Percentiles rank a stretch among this genome's conserved stretches.
These are phyloP conservation scores for Mixia osmundae DNA, from an alignment of 1,284 basidiomycete genomes.

Conservation along the genomic window DNA sequence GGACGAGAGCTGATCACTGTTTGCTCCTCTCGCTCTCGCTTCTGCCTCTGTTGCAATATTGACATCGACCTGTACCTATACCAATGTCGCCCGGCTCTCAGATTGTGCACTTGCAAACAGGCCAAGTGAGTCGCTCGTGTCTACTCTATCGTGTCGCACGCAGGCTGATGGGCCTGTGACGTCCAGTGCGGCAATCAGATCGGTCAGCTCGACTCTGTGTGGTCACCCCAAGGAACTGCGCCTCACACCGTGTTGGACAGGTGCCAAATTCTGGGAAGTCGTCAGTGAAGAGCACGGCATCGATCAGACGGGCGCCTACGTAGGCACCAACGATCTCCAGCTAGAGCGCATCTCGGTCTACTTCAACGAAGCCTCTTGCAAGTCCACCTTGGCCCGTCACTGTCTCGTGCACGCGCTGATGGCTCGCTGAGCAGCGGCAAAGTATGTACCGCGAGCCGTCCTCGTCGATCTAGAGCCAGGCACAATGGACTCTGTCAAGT, in stretches of 20 bases:
- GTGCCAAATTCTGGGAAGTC: slow-evolving; percentile 23
- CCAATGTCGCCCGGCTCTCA: too few species aligned
- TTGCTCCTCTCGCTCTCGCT: too few species aligned
- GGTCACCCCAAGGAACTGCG: too few species aligned
- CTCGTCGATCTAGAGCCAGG: slow-evolving; percentile 36
- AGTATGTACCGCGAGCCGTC: slow-evolving; percentile 11
- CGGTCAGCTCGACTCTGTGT: slow-evolving; percentile 11
- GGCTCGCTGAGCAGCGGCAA: too few species aligned
- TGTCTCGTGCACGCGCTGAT: too few species aligned
- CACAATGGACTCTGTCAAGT: slow-evolving; percentile 40
- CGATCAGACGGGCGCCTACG: slow-evolving; percentile 20
- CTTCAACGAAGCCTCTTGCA: too few species aligned
- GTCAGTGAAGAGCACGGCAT: slow-evolving; percentile 22
- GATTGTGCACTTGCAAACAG: slow-evolving; percentile 3
- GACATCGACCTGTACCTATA: too few species aligned
- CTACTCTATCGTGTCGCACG: background rate
- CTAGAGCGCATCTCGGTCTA: slow-evolving; percentile 20
- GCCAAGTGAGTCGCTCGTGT: background rate
- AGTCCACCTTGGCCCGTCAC: too few species aligned
- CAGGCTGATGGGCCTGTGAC: slow-evolving; percentile 1
- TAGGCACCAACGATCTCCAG: slow-evolving; percentile 18
- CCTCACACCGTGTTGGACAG: slow-evolving; percentile 2
- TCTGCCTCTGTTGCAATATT: too few species aligned
- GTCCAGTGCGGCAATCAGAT: slow-evolving; percentile 24
- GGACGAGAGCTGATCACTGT: too few species aligned